Base-by-base conservation (phyloP, 495 filamentous ascomycete species). In the Neurospora sp. region DNA sequence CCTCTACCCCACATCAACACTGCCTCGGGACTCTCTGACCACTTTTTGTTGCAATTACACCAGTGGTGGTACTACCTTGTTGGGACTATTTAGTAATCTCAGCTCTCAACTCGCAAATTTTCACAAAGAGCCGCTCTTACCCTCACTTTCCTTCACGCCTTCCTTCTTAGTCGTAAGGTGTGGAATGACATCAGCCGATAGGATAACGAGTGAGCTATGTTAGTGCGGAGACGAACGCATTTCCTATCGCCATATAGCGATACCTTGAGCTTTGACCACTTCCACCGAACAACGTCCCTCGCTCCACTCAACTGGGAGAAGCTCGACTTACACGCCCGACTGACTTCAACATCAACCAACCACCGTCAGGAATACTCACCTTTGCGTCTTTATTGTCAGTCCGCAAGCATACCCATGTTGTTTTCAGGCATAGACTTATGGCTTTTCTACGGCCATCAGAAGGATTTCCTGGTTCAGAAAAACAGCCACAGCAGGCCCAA, bases 1-100 rank as follows among this genome's bases (percentile, higher is more conserved):
- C 78, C 73, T 40, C 78, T 74, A 71, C 76, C 76, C 80, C 78
- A 79, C 80, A 81, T 81, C 38, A 73, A 73, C 69, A 45, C 36
- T 39, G 43, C 40, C 48, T 59, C 48, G 48, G 21, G 19, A 34
- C 31, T 9, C 40, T 70, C 71, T 72, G 28, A 54, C 2, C 13
- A 19, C 13, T 69, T 71, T 71, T 21, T n/a, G 17, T 66, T 69
- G 42, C 40, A 69, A 72, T 59, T 69, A 72, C 31, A 34, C 38
- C 48, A 17, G 5, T 15, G 3, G 48, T 62, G 48, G 48, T 62
- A 62, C 48, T 59, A 59, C 54, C 54, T 34, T 15, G 45, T 28
- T 15, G 45, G 45, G 45, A 54, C 45, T 54, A 54, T 59, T 59
- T 59, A 19, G 54, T 66, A 66, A 66, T 34, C 54, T 36, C 28